phyloP scores from a whole-genome alignment of 805 yeast species.

The Wickerhamomyces strasburgensis region DNA sequence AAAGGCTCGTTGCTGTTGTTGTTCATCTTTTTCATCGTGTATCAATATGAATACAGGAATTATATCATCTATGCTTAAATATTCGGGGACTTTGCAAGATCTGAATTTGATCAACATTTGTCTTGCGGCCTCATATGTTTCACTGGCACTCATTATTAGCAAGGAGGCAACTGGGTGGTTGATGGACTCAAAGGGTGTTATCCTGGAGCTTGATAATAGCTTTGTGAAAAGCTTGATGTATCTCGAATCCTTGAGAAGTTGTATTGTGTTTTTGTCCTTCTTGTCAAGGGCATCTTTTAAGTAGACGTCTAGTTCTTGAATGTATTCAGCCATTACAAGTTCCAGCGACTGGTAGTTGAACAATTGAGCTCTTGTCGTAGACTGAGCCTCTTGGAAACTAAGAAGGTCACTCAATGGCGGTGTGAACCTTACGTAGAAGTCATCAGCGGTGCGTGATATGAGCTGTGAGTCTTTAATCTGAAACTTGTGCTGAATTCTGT shows the following conservation, averaged over 20 bases:
- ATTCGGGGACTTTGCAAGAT: constrained; percentile 47
- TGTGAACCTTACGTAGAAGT: constrained; percentile 53
- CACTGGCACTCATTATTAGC: constrained; percentile 55
- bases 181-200: constrained; percentile 78
- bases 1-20: constrained; percentile 39
- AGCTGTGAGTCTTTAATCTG: constrained; percentile 49
- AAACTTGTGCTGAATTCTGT: constrained; percentile 42
- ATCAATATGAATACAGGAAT: constrained; percentile 47
- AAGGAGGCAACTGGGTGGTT: constrained; percentile 81
- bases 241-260: constrained; percentile 38
- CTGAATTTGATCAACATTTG: constrained; percentile 51
- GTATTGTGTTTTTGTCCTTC: constrained; percentile 23
- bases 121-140: constrained; percentile 51
- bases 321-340: constrained; percentile 29
- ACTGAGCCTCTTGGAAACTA: constrained; percentile 22
- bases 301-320: constrained; percentile 25
- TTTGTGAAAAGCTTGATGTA: constrained; percentile 56
- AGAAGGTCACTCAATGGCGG: constrained; percentile 33
- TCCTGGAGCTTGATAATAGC: constrained; percentile 50
- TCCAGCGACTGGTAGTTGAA: constrained; percentile 34
- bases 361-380: constrained; percentile 24
- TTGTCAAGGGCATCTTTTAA: constrained; percentile 9
- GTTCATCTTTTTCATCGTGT: constrained; percentile 41
- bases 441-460: constrained; percentile 43
- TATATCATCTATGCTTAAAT: constrained; percentile 60